These are phyloP conservation scores for Penicillium freii DNA, from an alignment of 2,329 filamentous ascomycete genomes.

Conservation along the genomic window DNA sequence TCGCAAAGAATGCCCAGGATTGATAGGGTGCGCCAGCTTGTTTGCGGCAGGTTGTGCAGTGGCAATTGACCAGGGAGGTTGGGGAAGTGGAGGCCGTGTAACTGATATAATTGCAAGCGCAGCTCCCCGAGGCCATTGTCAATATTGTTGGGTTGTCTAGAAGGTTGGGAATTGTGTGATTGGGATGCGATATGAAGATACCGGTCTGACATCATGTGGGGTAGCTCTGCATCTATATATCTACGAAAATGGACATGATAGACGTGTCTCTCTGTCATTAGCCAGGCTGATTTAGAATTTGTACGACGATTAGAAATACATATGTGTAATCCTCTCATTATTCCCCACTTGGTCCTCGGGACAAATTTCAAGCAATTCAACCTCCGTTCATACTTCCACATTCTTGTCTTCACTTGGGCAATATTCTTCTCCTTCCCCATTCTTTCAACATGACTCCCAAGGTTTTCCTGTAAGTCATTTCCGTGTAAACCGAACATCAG, in stretches of 20 bases:
- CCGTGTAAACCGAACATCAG: slow-evolving; percentile 8
- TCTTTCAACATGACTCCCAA: slow-evolving; percentile 30
- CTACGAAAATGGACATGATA: neutral
- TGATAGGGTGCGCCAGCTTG: slow-evolving; percentile 49
- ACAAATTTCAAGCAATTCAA: slow-evolving; percentile 5
- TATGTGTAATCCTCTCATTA: neutral
- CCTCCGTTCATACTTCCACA: neutral
- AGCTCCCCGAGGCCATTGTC: slow-evolving; percentile 41
- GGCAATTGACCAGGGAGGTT: slow-evolving; percentile 42
- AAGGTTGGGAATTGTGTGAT: neutral
- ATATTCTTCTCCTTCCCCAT: neutral
- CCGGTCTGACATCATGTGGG: slow-evolving; percentile 13
- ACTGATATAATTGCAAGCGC: slow-evolving; percentile 44
- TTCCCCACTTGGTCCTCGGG: slow-evolving; percentile 7
- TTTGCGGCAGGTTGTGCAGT: slow-evolving; percentile 52
- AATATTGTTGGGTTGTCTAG: neutral
- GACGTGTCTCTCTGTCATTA: neutral
- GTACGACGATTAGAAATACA: too few species aligned
- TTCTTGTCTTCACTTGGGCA: neutral
- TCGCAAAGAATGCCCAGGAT: slow-evolving; percentile 42
- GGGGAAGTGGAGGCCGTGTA: slow-evolving; percentile 43
- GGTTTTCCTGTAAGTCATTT: slow-evolving; percentile 34
- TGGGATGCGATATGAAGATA: neutral
- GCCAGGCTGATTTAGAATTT: neutral
- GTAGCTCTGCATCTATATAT: neutral